These are phyloP conservation scores for Sphaerosporella brunnea DNA, from an alignment of 495 filamentous ascomycete species.

Conservation along the genomic window DNA sequence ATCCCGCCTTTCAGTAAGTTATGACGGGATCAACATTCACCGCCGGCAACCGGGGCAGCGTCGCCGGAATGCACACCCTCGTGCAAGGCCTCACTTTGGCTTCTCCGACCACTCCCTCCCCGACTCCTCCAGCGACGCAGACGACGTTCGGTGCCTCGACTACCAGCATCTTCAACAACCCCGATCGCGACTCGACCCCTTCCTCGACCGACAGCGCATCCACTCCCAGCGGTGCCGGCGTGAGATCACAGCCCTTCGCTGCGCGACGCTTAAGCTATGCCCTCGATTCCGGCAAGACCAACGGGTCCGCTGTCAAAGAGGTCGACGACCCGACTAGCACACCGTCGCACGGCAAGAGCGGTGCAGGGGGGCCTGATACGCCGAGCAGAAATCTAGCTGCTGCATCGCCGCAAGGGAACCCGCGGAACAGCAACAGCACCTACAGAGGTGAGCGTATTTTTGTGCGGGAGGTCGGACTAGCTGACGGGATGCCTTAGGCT, in stretches of 20 bases:
- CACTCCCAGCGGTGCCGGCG: constrained; percentile 6
- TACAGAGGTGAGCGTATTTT: too few relatives aligned
- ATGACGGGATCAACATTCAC: too few relatives aligned
- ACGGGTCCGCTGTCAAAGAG: constrained; percentile 26
- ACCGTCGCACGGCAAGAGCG: constrained; percentile 18
- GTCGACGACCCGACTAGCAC: constrained; percentile 28
- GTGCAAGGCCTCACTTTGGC: constrained; percentile 1
- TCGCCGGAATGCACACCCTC: constrained; percentile 2
- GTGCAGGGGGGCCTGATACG: constrained; percentile 15
- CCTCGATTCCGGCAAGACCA: constrained; percentile 4
- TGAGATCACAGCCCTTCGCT: constrained; percentile 18
- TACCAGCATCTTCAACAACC: constrained; percentile 22
- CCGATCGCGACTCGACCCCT: constrained; percentile 6
- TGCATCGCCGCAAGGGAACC: constrained; percentile 23
- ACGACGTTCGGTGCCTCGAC: not conserved
- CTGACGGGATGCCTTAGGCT: constrained; percentile 10
- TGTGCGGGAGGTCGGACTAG: too few relatives aligned
- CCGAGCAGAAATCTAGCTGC: constrained; percentile 26
- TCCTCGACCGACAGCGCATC: not conserved
- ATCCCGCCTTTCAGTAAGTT: too few relatives aligned
- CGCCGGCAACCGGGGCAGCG: not conserved
- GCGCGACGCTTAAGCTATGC: constrained; percentile 15
- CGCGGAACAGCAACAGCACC: too few relatives aligned
- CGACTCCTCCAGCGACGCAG: not conserved
- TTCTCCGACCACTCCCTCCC: not conserved